Evolutionary conservation across 1,139 yeast species (phyloP).

Genomic region (Yamadazyma siamensis): DNA sequence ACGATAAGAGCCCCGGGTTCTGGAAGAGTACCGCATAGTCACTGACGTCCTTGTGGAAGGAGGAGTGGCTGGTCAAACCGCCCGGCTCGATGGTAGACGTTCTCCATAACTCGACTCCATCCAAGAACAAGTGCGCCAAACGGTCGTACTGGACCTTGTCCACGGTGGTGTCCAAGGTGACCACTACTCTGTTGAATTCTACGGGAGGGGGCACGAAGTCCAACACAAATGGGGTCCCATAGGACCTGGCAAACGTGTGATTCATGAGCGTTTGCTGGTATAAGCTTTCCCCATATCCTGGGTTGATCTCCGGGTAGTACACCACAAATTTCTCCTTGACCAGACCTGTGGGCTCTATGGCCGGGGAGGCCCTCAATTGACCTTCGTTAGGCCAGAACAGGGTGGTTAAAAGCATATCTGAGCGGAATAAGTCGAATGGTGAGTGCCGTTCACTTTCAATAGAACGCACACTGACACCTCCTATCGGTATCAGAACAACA

Average conservation of each 20-base stretch:
- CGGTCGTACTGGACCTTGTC: constrained; percentile 76
- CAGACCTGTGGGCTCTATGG: too few species aligned
- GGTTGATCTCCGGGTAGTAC: constrained; percentile 24
- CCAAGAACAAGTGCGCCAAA: constrained; percentile 64
- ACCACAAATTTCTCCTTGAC: constrained; percentile 22
- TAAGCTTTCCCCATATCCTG: constrained; percentile 29
- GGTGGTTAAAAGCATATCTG: too few species aligned
- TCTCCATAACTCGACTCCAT: constrained; percentile 75
- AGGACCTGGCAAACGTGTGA: constrained; percentile 36
- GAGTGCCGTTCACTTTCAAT: too few species aligned
- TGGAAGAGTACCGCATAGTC: constrained; percentile 52
- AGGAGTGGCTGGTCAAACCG: constrained; percentile 42
- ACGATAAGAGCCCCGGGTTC: constrained; percentile 31
- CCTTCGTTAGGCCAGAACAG: too few species aligned
- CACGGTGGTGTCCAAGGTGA: constrained; percentile 56
- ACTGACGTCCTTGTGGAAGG: constrained; percentile 62
- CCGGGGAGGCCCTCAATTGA: too few species aligned
- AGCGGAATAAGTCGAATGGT: too few species aligned
- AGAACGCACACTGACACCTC: too few species aligned
- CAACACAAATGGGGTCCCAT: constrained; percentile 31
- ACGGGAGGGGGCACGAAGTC: constrained; percentile 21
- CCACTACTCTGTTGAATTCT: constrained; percentile 57
- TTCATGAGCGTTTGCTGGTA: constrained; percentile 23
- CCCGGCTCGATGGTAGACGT: constrained; percentile 84
- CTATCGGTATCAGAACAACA: too few species aligned